Percentiles rank a stretch among this genome's conserved stretches.
Conservation (phyloP, 805 yeast species). For the Ogataea glucozyma region DNA sequence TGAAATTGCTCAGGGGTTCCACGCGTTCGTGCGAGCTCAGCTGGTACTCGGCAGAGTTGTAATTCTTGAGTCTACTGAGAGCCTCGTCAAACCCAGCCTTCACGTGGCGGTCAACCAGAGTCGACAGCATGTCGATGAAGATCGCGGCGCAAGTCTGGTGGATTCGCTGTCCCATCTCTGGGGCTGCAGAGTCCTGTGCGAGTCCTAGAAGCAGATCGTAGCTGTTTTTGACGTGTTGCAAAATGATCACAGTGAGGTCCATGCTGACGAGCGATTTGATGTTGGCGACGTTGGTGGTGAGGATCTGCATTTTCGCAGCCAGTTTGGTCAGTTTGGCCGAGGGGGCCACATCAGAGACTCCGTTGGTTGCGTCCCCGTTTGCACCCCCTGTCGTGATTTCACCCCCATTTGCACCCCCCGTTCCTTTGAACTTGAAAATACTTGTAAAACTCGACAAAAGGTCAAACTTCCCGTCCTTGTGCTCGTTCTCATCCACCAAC, state of each 20-base stretch:
- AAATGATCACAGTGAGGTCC: constrained; percentile 70
- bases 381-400: constrained; percentile 32
- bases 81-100: constrained; percentile 84
- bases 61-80: constrained; percentile 62
- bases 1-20: constrained; percentile 85
- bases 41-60: constrained; percentile 55
- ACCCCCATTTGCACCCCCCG: constrained; percentile 20
- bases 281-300: constrained; percentile 72
- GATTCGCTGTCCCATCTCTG: constrained; percentile 35
- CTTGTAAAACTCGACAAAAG: constrained; percentile 64
- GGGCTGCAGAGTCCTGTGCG: constrained; percentile 31
- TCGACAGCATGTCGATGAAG: constrained; percentile 63
- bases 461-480: constrained; percentile 40
- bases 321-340: constrained; percentile 51
- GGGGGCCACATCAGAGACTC: too few species aligned
- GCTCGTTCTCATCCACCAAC: constrained; percentile 36
- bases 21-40: constrained; percentile 36
- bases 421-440: constrained; percentile 51
- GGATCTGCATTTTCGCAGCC: constrained; percentile 77
- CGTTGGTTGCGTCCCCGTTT: constrained; percentile 21
- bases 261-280: constrained; percentile 77
- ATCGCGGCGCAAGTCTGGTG: constrained; percentile 51
- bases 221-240: constrained; percentile 66
- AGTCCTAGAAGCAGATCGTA: constrained; percentile 60
- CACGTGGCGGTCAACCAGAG: constrained; percentile 74